Base-by-base conservation (phyloP, 208 protist species). In the Wallacemonas sp. region DNA sequence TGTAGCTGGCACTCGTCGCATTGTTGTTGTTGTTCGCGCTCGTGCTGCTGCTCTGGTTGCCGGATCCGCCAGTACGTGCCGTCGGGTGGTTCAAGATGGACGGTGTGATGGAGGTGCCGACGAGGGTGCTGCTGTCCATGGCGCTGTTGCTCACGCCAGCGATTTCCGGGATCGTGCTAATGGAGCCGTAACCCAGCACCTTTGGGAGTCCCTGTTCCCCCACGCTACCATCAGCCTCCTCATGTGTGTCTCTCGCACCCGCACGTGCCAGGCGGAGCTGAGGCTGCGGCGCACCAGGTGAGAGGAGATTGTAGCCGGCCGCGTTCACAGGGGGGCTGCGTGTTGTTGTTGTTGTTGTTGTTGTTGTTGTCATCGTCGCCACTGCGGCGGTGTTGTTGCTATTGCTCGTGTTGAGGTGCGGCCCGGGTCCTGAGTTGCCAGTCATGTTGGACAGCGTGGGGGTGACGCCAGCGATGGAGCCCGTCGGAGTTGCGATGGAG, bases 401-500 rank as follows among this genome's bases (percentile, higher is more conserved):
- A n/a, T n/a, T n/a, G n/a, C n/a, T n/a, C n/a, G n/a, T n/a, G n/a
- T n/a, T n/a, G n/a, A n/a, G n/a, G n/a, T n/a, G n/a, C n/a, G n/a
- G n/a, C n/a, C n/a, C n/a, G n/a, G n/a, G n/a, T n/a, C n/a, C n/a
- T n/a, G n/a, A n/a, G n/a, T n/a, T n/a, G n/a, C n/a, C n/a, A n/a
- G n/a, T n/a, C n/a, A n/a, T n/a, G n/a, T n/a, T n/a, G n/a, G n/a
- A n/a, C n/a, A n/a, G n/a, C n/a, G n/a, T n/a, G n/a, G n/a, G n/a
- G n/a, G 44, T 49, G 44, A 49, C 44, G 44, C 44, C 44, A 6
- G 44, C 44, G 44, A 23, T 23, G 44, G 44, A 49, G 14, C 14
- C 9, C 17, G 44, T 24, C 17, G 44, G 44, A 23, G 44, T 49
- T 6, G 17, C 44, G 44, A 23, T 23, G 8, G 44, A 23, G 6